Evolutionary conservation across 2,329 filamentous ascomycete species (phyloP).

Genomic region (Fusarium brevicatenulatum): DNA sequence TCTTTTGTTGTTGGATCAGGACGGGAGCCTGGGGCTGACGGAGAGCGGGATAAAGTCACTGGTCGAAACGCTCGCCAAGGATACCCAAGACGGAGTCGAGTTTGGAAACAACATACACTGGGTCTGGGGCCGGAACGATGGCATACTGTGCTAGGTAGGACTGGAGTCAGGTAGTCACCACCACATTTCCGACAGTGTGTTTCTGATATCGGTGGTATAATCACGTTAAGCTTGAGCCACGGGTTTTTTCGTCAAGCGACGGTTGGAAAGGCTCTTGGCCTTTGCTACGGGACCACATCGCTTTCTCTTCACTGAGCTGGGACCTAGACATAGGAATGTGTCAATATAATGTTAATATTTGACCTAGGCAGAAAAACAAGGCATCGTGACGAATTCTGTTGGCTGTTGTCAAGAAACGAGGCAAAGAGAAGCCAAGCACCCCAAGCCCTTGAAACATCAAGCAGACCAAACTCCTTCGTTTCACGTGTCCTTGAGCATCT

Average conservation of each 20-base stretch:
- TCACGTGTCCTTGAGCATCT: not conserved
- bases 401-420: too few relatives aligned
- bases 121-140: not conserved
- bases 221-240: not conserved
- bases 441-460: too few relatives aligned
- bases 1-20: rapidly evolving
- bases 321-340: rapidly evolving
- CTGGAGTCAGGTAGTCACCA: rapidly evolving
- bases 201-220: not conserved
- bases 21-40: rapidly evolving
- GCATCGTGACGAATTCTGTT: too few relatives aligned
- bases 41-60: rapidly evolving
- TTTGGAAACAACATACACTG: rapidly evolving
- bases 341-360: rapidly evolving
- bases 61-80: rapidly evolving
- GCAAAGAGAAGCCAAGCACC: too few relatives aligned
- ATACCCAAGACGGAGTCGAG: rapidly evolving
- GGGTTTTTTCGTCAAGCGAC: rapidly evolving
- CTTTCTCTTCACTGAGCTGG: not conserved
- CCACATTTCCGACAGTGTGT: rapidly evolving
- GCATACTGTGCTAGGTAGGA: rapidly evolving
- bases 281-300: not conserved
- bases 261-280: rapidly evolving
- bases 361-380: not conserved
- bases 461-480: too few relatives aligned